phyloP scores from a whole-genome alignment of 192 early-diverging fungal species.

The Coemansia sp. region DNA sequence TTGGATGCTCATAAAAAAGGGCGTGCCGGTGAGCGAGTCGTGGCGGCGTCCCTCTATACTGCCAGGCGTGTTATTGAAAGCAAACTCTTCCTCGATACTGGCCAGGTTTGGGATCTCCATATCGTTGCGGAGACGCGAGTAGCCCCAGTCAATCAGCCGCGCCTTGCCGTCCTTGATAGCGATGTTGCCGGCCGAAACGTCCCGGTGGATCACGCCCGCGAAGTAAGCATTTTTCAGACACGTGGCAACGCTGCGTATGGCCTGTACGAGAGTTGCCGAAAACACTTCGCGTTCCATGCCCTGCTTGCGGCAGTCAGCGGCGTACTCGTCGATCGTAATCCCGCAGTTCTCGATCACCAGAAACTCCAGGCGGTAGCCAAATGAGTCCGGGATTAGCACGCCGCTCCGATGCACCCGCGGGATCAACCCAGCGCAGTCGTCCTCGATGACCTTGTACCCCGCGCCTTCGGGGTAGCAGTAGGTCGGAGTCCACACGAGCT shows the following conservation, averaged over 20 bases:
- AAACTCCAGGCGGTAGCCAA: constrained; percentile 12
- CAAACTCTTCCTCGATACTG: not conserved
- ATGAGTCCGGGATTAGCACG: not conserved
- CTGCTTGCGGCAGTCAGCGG: not conserved
- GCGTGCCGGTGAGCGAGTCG: not conserved
- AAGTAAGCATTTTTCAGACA: constrained; percentile 5
- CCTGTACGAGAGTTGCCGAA: not conserved
- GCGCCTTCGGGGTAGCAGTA: constrained; percentile 14
- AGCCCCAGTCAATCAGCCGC: constrained; percentile 18
- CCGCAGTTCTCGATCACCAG: constrained; percentile 17
- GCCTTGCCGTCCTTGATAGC: not conserved
- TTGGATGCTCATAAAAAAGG: constrained; percentile 4
- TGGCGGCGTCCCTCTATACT: not conserved
- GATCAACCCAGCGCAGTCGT: not conserved
- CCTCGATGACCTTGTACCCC: constrained; percentile 4
- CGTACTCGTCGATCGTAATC: not conserved
- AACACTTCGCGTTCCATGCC: not conserved
- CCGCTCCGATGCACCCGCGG: constrained; percentile 1
- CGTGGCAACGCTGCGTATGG: not conserved
- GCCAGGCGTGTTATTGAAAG: not conserved
- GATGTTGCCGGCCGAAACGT: constrained; percentile 23
- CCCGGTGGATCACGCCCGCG: constrained; percentile 19
- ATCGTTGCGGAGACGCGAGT: not conserved
- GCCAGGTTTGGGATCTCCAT: not conserved
- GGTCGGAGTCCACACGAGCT: constrained; percentile 6